Percentiles rank a stretch among this genome's conserved stretches.
phyloP scores from a whole-genome alignment of 2,329 filamentous ascomycete species.

The Clonostachys chloroleuca region DNA sequence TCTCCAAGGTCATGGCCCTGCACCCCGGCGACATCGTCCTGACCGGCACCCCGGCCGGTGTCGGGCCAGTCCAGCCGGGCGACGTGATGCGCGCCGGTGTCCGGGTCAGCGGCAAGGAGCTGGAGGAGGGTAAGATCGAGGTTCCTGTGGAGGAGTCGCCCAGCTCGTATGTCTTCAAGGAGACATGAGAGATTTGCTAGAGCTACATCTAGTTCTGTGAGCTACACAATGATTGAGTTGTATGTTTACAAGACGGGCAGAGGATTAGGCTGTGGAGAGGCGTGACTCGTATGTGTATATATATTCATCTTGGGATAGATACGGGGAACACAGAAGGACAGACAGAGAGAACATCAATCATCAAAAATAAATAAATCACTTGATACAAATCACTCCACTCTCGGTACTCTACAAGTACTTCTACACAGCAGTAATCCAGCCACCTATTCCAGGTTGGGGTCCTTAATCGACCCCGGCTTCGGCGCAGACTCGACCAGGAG shows the following conservation, averaged over 20 bases:
- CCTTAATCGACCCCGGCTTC: constrained; percentile 49
- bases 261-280: too few relatives aligned
- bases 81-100: constrained; percentile 86
- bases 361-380: too few relatives aligned
- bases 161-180: constrained; percentile 70
- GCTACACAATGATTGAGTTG: too few relatives aligned
- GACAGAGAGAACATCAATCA: too few relatives aligned
- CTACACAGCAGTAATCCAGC: neutral
- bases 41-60: constrained; percentile 96
- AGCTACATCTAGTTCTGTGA: neutral
- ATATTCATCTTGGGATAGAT: too few relatives aligned
- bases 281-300: too few relatives aligned
- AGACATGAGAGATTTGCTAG: constrained; percentile 46
- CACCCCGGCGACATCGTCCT: constrained; percentile 89
- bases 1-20: constrained; percentile 91
- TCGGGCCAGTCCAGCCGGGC: constrained; percentile 78
- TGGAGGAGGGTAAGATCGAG: constrained; percentile 81
- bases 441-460: constrained; percentile 43
- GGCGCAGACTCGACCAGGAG: constrained; percentile 69
- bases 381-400: neutral
- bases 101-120: constrained; percentile 72
- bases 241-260: too few relatives aligned
- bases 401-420: neutral
- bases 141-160: constrained; percentile 77
- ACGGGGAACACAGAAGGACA: too few relatives aligned